phyloP scores from a whole-genome alignment of 768 basidiomycete species.

The Xerocomellus chrysenteron region DNA sequence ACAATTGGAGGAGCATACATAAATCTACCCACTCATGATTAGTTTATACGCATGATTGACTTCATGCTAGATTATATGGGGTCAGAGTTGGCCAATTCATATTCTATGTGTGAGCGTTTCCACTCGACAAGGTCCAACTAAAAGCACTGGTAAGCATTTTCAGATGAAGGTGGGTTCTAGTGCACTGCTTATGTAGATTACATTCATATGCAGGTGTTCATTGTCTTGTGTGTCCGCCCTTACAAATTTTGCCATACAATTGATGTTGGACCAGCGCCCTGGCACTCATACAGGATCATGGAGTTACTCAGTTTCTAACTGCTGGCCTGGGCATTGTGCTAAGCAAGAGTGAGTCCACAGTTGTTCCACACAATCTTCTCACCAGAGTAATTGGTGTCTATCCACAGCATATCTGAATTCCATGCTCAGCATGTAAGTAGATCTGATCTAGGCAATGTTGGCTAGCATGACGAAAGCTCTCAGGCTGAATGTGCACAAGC shows the following conservation, averaged over 20 bases:
- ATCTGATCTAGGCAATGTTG: not conserved
- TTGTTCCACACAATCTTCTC: not conserved
- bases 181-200: not conserved
- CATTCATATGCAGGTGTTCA: not conserved
- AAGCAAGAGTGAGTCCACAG: conserved; percentile 14
- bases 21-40: not conserved
- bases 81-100: conserved; percentile 16
- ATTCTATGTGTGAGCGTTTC: conserved; percentile 20
- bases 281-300: conserved; percentile 7
- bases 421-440: conserved; percentile 25
- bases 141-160: conserved; percentile 14
- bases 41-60: not conserved
- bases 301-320: not conserved
- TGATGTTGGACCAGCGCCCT: conserved; percentile 9
- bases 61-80: conserved; percentile 18
- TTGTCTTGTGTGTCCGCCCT: conserved; percentile 8
- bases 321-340: conserved; percentile 12
- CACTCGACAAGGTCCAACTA: conserved; percentile 8
- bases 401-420: conserved; percentile 23
- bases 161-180: not conserved
- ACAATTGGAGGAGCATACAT: conserved; percentile 13
- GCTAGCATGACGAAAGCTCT: not conserved
- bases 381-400: not conserved
- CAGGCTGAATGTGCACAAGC: conserved; percentile 17
- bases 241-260: not conserved